phyloP scores from a whole-genome alignment of 2,329 filamentous ascomycete species.

The Trichoderma breve region DNA sequence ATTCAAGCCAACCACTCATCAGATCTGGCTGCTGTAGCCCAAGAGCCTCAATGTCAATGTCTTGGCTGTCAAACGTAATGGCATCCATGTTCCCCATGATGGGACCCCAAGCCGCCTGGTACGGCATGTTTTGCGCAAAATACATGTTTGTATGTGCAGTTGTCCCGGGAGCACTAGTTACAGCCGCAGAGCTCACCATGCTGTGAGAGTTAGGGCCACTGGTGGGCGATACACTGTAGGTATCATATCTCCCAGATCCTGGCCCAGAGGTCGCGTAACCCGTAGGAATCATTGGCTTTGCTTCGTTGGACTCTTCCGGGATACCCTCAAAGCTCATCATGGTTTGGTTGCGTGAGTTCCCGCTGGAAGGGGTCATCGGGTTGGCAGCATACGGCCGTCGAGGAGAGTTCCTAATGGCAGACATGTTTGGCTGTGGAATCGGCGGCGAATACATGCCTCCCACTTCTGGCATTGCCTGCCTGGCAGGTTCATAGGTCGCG shows the following conservation, averaged over 20 bases:
- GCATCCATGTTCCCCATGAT: constrained; percentile 41
- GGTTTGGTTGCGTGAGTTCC: constrained; percentile 25
- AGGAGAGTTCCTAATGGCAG: constrained; percentile 47
- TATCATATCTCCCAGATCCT: constrained; percentile 40
- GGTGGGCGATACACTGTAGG: constrained; percentile 43
- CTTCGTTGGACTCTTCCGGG: constrained; percentile 31
- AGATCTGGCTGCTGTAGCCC: constrained; percentile 59
- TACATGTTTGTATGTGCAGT: constrained; percentile 26
- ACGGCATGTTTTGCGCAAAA: constrained; percentile 31
- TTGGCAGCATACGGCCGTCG: constrained; percentile 29
- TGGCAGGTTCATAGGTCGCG: constrained; percentile 60
- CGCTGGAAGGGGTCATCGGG: constrained; percentile 24
- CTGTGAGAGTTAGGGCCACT: constrained; percentile 31
- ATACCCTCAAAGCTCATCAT: constrained; percentile 33
- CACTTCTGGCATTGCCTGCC: constrained; percentile 52
- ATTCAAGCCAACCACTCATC: constrained; percentile 70
- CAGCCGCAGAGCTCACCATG: constrained; percentile 23
- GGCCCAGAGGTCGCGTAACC: constrained; percentile 44
- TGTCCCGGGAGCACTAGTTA: not conserved
- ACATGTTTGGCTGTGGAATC: constrained; percentile 49
- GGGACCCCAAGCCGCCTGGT: constrained; percentile 33
- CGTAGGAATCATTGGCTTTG: constrained; percentile 35
- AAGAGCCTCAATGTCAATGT: constrained; percentile 70
- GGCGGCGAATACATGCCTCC: constrained; percentile 48
- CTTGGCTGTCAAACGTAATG: constrained; percentile 74